phyloP scores from a whole-genome alignment of 75 land plant genomes.

The Chamaecyparis obtusa region DNA sequence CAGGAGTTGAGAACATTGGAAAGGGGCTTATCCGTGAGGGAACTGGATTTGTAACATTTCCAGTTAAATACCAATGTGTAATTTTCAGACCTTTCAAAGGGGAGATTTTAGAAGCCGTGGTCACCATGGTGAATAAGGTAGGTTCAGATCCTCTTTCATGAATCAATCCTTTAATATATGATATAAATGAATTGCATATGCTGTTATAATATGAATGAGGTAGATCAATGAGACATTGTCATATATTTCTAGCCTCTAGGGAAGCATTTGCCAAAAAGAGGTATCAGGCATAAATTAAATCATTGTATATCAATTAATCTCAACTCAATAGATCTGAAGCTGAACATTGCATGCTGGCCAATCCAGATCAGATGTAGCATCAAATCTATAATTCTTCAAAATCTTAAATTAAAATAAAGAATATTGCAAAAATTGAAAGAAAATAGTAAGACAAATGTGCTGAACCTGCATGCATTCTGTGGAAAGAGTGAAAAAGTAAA shows the following conservation, averaged over 20 bases:
- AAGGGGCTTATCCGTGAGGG: slow-evolving; percentile 98
- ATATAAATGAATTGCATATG: background rate
- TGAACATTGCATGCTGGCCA: too few species aligned
- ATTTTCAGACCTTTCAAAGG: slow-evolving; percentile 97
- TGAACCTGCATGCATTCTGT: too few species aligned
- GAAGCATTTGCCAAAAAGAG: background rate
- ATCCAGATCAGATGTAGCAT: too few species aligned
- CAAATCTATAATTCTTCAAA: too few species aligned
- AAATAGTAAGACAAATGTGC: too few species aligned
- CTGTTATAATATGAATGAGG: background rate
- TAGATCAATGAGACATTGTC: background rate
- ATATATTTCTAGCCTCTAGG: background rate
- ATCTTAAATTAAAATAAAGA: too few species aligned
- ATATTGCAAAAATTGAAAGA: too few species aligned
- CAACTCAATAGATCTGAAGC: background rate
- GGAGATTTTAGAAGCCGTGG: slow-evolving; percentile 94
- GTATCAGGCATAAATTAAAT: background rate
- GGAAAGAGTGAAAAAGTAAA: too few species aligned
- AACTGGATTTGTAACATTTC: slow-evolving; percentile 95
- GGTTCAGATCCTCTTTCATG: slow-evolving; percentile 9
- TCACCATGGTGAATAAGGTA: slow-evolving; percentile 99
- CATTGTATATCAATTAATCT: background rate
- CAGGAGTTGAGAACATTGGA: slow-evolving; percentile 82
- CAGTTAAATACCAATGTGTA: slow-evolving; percentile 92
- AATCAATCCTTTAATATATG: background rate